Base-by-base conservation (phyloP, 768 basidiomycete species). In the Gymnopilus dilepis region DNA sequence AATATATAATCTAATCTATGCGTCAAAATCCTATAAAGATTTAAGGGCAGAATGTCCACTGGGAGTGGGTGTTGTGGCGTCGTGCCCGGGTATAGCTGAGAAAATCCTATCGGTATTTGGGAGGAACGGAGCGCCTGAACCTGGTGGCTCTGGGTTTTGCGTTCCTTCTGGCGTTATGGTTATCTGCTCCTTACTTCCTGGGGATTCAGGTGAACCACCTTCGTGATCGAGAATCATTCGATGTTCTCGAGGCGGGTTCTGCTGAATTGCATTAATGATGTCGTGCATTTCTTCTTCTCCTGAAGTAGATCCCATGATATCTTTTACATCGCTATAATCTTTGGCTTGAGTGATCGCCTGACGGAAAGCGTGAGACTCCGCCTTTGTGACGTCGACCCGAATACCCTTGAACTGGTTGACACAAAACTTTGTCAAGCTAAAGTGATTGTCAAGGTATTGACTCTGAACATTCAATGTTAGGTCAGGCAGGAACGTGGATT, bases 351-450 rank as follows among this genome's bases (percentile, higher is more conserved):
- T 73, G 30, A 95, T 72, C 0, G 73, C 72, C 17, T 86, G 80
- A 52, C 83, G 82, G 48, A 88, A 73, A 2, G 76, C 74, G 55
- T 84, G 88, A 3, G 86, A 82, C 33, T 90, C 84, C 1, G 80
- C 74, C 68, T 89, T 92, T 34, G 79, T 82, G 43, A 86, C 74
- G 6, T 79, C 77, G 1, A 83, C 74, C 40, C 87, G 85, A 2
- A 81, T 73, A 2, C 87, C 88, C 69, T 90, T 91, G 82, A 96
- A 94, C 71, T 95, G 92, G 13, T 82, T 81, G 26, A 92, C 76
- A 66, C 95, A 93, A 75, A 94, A 96, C 71, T 96, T 97, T 24
- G 95, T 95, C 56, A 91, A 85, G 15, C 87, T 80, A 85, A 87
- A 96, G 69, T 91, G 83, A 68, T 95, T 90, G 60, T 86, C 82